Conservation (phyloP, 148 eudicot species). For the Fagopyrum homotropicum region DNA sequence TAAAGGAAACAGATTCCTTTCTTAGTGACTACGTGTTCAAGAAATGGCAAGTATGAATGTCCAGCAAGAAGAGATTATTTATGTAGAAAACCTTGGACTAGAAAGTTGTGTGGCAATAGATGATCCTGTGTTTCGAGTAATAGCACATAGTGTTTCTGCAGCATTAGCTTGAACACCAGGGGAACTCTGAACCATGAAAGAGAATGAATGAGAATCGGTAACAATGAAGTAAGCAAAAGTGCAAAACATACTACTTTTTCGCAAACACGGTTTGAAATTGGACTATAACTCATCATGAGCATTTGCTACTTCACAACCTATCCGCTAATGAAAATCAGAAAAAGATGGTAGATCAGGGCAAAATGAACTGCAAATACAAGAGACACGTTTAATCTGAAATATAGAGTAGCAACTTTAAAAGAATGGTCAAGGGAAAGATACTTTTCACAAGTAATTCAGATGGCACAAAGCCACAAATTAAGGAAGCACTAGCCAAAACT, state of each 20-base stretch:
- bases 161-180: conserved; percentile 96
- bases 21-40: conserved; percentile 5
- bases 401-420: background rate
- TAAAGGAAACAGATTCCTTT: conserved; percentile 16
- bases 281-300: background rate
- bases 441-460: background rate
- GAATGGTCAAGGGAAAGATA: background rate
- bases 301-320: background rate
- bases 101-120: conserved; percentile 82
- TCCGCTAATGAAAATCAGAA: background rate
- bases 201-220: background rate
- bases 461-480: background rate
- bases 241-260: background rate
- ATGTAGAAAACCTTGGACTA: conserved; percentile 60
- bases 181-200: conserved; percentile 46
- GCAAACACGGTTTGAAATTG: background rate
- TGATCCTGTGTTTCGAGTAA: conserved; percentile 76
- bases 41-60: background rate
- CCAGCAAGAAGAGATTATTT: background rate
- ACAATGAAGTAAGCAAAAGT: background rate
- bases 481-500: conserved; percentile 1
- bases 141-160: conserved; percentile 82
- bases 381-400: background rate
- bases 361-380: background rate
- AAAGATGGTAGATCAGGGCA: background rate